A percentile compares a stretch with the other conserved stretches of the same genome.
Evolutionary conservation across 2,329 filamentous ascomycete genomes (phyloP).

Genomic region (Trichophyton rubrum): DNA sequence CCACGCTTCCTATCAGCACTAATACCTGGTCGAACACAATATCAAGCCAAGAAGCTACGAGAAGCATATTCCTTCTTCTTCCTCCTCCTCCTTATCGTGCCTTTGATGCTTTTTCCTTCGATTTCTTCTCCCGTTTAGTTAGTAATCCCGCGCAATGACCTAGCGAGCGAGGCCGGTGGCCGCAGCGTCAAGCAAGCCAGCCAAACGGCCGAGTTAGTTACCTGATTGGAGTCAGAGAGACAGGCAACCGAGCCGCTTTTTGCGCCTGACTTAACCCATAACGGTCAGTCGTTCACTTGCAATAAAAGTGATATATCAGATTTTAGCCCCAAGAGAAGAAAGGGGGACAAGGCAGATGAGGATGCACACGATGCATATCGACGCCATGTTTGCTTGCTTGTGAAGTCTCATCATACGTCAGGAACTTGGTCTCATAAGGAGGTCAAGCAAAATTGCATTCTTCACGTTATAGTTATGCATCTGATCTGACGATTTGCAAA

Average conservation of each 20-base stretch:
- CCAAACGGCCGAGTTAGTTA: background rate
- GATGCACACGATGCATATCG: background rate
- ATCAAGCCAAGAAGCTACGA: background rate
- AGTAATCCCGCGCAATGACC: background rate
- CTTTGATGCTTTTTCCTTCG: background rate
- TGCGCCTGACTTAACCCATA: background rate
- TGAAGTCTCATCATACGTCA: background rate
- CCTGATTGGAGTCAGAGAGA: background rate
- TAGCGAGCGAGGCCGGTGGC: background rate
- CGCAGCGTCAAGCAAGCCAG: background rate
- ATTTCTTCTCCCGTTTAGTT: background rate
- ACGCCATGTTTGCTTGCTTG: background rate
- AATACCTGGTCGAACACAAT: background rate
- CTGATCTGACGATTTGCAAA: background rate
- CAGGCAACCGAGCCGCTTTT: background rate
- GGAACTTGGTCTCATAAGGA: background rate
- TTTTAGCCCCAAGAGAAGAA: background rate
- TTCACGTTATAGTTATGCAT: background rate
- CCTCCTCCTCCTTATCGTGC: background rate
- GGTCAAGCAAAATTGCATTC: background rate
- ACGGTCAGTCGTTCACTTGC: background rate
- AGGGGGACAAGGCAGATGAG: background rate
- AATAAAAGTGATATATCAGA: constrained; percentile 1
- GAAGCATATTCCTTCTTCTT: background rate
- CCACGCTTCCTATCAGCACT: background rate